phyloP scores from a whole-genome alignment of 2,329 filamentous ascomycete genomes.

The Beauveria sp. region DNA sequence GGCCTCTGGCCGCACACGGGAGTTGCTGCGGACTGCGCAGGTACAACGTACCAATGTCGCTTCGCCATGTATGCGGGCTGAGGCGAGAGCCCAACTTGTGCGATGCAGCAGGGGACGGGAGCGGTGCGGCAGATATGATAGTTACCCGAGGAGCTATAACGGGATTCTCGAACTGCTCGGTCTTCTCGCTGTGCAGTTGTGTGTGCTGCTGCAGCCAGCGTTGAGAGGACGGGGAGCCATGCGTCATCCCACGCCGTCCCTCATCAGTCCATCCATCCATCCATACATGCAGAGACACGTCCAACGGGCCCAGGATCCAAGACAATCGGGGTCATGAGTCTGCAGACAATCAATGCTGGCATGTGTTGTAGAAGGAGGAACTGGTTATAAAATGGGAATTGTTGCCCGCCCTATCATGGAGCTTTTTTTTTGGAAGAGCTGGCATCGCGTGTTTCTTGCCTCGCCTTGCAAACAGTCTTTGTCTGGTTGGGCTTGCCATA shows the following conservation, averaged over 20 bases:
- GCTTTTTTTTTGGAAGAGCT: background rate
- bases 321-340: background rate
- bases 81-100: background rate
- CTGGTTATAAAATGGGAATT: slow-evolving; percentile 1
- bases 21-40: background rate
- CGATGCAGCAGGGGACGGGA: background rate
- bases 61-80: background rate
- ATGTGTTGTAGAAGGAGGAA: background rate
- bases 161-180: background rate
- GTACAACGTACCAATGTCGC: background rate
- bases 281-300: slow-evolving; percentile 4
- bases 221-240: background rate
- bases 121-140: background rate
- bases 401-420: background rate
- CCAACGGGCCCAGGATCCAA: background rate
- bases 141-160: background rate
- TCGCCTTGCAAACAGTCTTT: background rate
- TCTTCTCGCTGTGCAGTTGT: background rate
- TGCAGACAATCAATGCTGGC: background rate
- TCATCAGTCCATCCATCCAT: background rate
- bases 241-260: background rate
- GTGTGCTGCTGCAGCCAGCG: background rate
- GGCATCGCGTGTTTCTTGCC: background rate
- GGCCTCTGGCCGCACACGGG: background rate
- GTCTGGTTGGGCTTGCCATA: background rate